These are phyloP conservation scores for Drosera spatulata DNA, from an alignment of 179 eudicot genomes.

Conservation along the genomic window DNA sequence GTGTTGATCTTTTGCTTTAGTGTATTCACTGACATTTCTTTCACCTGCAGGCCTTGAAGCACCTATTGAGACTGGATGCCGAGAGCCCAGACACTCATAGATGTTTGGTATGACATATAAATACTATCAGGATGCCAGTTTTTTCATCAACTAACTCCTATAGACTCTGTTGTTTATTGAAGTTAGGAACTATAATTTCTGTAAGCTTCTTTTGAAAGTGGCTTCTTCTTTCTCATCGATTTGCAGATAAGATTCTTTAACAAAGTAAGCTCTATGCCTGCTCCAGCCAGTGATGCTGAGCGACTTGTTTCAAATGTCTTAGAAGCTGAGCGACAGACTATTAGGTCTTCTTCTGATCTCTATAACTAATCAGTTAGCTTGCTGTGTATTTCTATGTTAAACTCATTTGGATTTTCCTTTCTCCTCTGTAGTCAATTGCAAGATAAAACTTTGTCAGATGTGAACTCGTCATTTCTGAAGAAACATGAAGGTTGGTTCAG, in stretches of 20 bases:
- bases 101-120: constrained; percentile 58
- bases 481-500: constrained; percentile 57
- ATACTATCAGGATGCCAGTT: background rate
- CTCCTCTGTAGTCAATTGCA: constrained; percentile 57
- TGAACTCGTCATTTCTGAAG: constrained; percentile 63
- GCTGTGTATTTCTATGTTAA: background rate
- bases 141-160: too few species aligned
- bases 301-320: constrained; percentile 71
- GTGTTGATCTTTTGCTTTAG: too few species aligned
- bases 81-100: constrained; percentile 80
- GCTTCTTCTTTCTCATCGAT: constrained; percentile 12
- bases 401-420: constrained; percentile 2
- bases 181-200: background rate
- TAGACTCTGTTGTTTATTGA: background rate
- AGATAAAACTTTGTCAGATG: constrained; percentile 60
- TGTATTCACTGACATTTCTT: constrained; percentile 1
- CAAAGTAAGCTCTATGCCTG: constrained; percentile 64
- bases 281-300: constrained; percentile 71
- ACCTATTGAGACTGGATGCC: constrained; percentile 70
- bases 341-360: constrained; percentile 39
- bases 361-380: background rate
- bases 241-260: constrained; percentile 13
- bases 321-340: constrained; percentile 72
- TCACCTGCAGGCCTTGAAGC: constrained; percentile 67
- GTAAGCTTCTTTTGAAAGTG: background rate